Evolutionary conservation across 306 rosid genomes (phyloP).

Genomic region (Malus fusca): DNA sequence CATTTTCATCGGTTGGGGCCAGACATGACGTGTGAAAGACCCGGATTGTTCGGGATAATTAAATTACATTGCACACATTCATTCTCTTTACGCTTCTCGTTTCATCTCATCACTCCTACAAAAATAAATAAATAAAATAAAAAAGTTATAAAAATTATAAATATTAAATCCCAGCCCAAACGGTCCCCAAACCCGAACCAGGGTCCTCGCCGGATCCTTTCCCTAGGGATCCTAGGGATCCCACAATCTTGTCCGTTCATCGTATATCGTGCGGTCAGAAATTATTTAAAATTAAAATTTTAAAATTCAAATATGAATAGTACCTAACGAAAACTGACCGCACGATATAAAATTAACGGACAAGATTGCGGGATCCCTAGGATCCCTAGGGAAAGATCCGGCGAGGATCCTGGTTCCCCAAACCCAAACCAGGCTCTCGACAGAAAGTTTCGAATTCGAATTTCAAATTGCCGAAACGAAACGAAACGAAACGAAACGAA

Average conservation of each 20-base stretch:
- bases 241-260: no score
- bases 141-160: not conserved
- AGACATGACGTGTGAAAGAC: slow-evolving; percentile 42
- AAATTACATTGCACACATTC: slow-evolving; percentile 17
- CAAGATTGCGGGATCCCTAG: no score
- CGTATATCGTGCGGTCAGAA: no score
- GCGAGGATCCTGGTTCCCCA: no score
- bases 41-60: slow-evolving; percentile 27
- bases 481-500: not conserved
- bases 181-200: slow-evolving; percentile 9
- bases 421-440: slow-evolving; percentile 3
- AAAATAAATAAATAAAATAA: not conserved
- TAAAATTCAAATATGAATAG: no score
- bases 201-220: no score
- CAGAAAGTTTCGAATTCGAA: not conserved
- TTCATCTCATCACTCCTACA: not conserved
- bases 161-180: slow-evolving; percentile 1
- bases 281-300: no score
- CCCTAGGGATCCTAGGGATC: no score
- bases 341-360: no score
- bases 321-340: no score
- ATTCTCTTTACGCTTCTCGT: not conserved
- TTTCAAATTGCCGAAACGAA: not conserved
- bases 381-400: no score
- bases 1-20: not conserved